Evolutionary conservation across 768 basidiomycete species (phyloP).

Genomic region (Termitomyces sp.): DNA sequence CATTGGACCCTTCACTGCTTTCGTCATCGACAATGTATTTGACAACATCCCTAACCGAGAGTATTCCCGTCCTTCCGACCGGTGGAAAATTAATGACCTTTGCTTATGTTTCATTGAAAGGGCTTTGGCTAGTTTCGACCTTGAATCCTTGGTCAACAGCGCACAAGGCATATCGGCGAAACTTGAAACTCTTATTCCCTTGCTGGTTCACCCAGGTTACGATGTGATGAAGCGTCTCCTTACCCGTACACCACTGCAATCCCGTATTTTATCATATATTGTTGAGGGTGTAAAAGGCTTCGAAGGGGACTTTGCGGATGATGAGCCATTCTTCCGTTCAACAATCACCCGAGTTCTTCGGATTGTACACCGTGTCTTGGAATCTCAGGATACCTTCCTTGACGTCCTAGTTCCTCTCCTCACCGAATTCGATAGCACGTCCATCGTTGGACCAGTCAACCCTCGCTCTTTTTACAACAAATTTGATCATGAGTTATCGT

Average conservation of each 20-base stretch:
- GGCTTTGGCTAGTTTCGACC: conserved; percentile 73
- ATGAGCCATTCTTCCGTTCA: conserved; percentile 64
- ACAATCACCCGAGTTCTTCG: conserved; percentile 79
- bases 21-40: conserved; percentile 88
- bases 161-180: conserved; percentile 48
- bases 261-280: conserved; percentile 70
- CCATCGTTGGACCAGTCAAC: conserved; percentile 48
- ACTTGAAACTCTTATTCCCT: conserved; percentile 46
- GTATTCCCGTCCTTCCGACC: conserved; percentile 67
- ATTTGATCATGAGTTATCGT: conserved; percentile 71
- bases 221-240: conserved; percentile 78
- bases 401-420: conserved; percentile 82
- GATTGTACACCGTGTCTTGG: conserved; percentile 74
- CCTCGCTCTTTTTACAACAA: conserved; percentile 65
- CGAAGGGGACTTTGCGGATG: conserved; percentile 60
- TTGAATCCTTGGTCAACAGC: conserved; percentile 61
- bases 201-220: conserved; percentile 79
- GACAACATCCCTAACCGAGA: conserved; percentile 69
- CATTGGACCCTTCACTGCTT: conserved; percentile 75
- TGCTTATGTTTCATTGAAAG: conserved; percentile 84
- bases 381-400: conserved; percentile 84
- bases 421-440: conserved; percentile 52
- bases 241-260: conserved; percentile 65
- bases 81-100: conserved; percentile 84
- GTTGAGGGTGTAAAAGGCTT: conserved; percentile 77